These are phyloP conservation scores for Lactarius tabidus DNA, from an alignment of 768 basidiomycete species.

Conservation along the genomic window DNA sequence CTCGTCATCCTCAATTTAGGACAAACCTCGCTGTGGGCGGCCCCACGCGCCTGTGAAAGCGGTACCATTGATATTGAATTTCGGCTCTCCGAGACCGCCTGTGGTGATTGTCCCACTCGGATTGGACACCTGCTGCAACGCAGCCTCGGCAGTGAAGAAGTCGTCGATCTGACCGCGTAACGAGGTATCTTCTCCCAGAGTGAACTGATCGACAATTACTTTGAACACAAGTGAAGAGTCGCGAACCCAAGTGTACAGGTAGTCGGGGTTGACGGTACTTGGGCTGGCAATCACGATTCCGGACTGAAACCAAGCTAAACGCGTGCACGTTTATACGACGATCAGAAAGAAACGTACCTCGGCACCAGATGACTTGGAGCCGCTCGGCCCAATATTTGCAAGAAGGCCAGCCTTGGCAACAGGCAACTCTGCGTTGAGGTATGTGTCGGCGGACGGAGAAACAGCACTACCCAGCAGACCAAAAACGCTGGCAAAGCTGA, in stretches of 20 bases:
- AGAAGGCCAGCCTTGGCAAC: constrained; percentile 65
- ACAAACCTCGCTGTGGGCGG: constrained; percentile 60
- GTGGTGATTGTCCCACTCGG: constrained; percentile 62
- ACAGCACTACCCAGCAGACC: constrained; percentile 30
- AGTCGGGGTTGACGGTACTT: constrained; percentile 43
- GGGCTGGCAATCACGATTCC: constrained; percentile 44
- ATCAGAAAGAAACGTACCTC: constrained; percentile 31
- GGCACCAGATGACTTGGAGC: constrained; percentile 54
- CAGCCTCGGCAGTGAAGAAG: constrained; percentile 52
- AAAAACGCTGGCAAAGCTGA: constrained; percentile 32
- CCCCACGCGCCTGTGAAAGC: constrained; percentile 42
- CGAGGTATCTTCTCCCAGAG: constrained; percentile 46
- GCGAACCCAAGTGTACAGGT: constrained; percentile 72
- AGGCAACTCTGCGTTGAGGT: constrained; percentile 49
- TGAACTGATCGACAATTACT: constrained; percentile 48
- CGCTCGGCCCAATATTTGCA: constrained; percentile 65
- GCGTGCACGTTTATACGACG: not conserved
- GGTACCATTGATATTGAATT: constrained; percentile 63
- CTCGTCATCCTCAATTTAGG: not conserved
- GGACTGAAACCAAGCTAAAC: constrained; percentile 23
- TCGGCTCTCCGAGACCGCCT: constrained; percentile 80
- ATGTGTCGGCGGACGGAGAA: constrained; percentile 41
- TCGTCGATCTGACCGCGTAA: constrained; percentile 52
- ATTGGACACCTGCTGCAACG: constrained; percentile 63
- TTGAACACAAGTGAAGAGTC: constrained; percentile 75